Base-by-base conservation (phyloP, 2,329 filamentous ascomycete species). In the Rhynchosporium secalis region DNA sequence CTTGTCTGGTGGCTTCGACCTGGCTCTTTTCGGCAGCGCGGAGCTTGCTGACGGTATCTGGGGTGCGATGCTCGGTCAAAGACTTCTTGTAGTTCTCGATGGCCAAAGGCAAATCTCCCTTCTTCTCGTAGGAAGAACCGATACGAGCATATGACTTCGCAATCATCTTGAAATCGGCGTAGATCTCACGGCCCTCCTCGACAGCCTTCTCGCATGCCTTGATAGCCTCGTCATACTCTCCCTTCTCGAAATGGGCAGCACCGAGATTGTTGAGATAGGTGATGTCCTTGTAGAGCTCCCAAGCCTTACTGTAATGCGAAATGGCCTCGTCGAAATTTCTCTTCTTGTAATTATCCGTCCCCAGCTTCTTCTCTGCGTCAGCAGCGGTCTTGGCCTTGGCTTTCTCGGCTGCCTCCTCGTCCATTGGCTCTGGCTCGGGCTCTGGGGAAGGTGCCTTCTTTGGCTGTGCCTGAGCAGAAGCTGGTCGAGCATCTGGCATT, bases 131-230 rank as follows among this genome's bases (percentile, higher is more conserved):
- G 0, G 94, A 87, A n/a, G 87, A 85, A 67, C 95, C 95, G 70
- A 99, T 96, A 70, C 95, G 92, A 45, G 93, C 92, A 72, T 95
- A 97, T n/a, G 94, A 91, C 86, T 97, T 98, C 74, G 96, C 93
- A 69, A 99, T 94, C 73, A 93, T 84, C 86, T 99, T 99, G 83
- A 98, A 99, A 79, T 99, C 95, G 66, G 95, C 93, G 61, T 92
- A 89, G 70, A 96, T 87, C 71, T 89, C 84, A 63, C 95, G 91
- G 61, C 95, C 95, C 76, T 98, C 90, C 70, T 96, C 89, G 59
- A 96, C 85, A 10, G 96, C 95, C 79, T 92, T 86, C 71, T 90
- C 87, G 79, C 95, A 99, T 15, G 88, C 80, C 71, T 96, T 90
- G 67, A 99, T 92, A 69, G 89, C 88, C 62, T 88, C 90, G 72